phyloP scores from a whole-genome alignment of 129 eudicot species.

The Centaurea solstitialis region DNA sequence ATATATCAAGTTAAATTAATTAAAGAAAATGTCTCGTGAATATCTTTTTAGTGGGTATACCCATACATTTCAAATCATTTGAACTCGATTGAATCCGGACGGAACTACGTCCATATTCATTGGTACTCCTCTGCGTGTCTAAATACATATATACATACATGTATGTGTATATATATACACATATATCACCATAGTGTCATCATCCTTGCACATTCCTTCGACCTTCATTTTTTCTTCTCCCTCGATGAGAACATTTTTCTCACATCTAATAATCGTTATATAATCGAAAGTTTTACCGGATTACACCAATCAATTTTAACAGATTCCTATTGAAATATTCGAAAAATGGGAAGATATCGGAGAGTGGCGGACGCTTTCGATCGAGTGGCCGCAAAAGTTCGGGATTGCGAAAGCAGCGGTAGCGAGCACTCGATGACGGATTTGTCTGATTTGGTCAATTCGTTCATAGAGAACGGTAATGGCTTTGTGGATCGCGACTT shows the following conservation, averaged over 20 bases:
- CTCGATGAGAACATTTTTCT: no score
- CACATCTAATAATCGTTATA: no score
- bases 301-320: no score
- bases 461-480: slow-evolving; percentile 53
- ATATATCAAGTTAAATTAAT: no score
- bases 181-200: slow-evolving; percentile 35
- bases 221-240: background rate
- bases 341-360: no score
- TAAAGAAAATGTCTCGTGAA: background rate
- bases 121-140: background rate
- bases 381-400: background rate
- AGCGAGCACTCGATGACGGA: slow-evolving; percentile 61
- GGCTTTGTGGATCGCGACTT: background rate
- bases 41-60: background rate
- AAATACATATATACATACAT: background rate
- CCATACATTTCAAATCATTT: background rate
- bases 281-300: no score
- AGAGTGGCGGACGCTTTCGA: no score
- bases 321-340: no score
- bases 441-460: slow-evolving; percentile 69
- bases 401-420: slow-evolving; percentile 57
- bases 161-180: background rate
- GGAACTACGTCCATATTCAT: slow-evolving; percentile 17
- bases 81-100: background rate
- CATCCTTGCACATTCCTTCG: slow-evolving; percentile 19